phyloP scores from a whole-genome alignment of 2,329 filamentous ascomycete genomes.

The Tolypocladium ovalisporum region DNA sequence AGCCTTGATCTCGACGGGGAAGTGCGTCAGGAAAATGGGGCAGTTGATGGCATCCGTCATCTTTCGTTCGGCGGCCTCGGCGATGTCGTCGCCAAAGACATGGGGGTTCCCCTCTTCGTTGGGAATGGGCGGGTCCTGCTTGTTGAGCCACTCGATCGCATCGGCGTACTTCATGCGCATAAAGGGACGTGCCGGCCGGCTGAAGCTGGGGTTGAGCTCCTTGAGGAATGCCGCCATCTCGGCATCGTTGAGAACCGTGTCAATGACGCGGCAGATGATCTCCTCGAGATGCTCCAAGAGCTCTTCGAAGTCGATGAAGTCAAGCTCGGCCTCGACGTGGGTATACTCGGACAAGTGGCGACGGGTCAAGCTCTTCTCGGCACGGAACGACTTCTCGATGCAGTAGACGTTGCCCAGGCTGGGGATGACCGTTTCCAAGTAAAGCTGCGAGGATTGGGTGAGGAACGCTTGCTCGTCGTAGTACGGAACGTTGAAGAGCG shows the following conservation, averaged over 20 bases:
- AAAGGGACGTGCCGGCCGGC: slow-evolving; percentile 74
- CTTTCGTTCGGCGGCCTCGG: slow-evolving; percentile 86
- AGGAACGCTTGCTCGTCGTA: slow-evolving; percentile 87
- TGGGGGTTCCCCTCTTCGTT: slow-evolving; percentile 91
- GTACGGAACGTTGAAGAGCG: slow-evolving; percentile 81
- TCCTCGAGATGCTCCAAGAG: slow-evolving; percentile 80
- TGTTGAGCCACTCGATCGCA: slow-evolving; percentile 86
- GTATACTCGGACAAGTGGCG: slow-evolving; percentile 95
- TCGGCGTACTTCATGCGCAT: slow-evolving; percentile 90
- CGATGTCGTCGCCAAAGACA: slow-evolving; percentile 92
- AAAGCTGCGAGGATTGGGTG: slow-evolving; percentile 93
- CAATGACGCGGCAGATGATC: slow-evolving; percentile 76
- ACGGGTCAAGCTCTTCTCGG: slow-evolving; percentile 89
- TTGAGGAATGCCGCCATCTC: slow-evolving; percentile 63
- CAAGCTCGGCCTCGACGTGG: slow-evolving; percentile 90
- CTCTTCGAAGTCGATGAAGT: slow-evolving; percentile 89
- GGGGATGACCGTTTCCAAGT: slow-evolving; percentile 89
- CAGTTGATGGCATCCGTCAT: slow-evolving; percentile 97
- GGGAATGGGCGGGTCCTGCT: slow-evolving; percentile 61
- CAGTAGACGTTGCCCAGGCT: slow-evolving; percentile 93
- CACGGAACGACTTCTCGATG: slow-evolving; percentile 97
- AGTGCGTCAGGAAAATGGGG: slow-evolving; percentile 94
- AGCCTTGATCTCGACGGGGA: slow-evolving; percentile 94
- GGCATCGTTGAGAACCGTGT: slow-evolving; percentile 63
- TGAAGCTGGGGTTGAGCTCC: slow-evolving; percentile 84